Evolutionary conservation across 2,329 filamentous ascomycete genomes (phyloP).

Genomic region (Neonectria hederae): DNA sequence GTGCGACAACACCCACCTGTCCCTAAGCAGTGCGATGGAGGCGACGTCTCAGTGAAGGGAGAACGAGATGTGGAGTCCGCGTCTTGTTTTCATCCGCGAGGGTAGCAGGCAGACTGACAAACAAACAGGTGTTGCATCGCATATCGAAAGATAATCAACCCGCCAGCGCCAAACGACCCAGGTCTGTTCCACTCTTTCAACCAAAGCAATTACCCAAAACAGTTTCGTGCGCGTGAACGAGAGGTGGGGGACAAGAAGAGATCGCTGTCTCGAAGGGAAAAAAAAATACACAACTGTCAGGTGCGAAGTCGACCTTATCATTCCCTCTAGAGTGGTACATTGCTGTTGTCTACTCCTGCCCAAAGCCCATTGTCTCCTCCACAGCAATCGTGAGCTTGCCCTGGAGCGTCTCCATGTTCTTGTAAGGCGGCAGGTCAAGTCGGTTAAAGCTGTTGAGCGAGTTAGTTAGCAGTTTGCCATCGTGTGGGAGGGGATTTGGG

Average conservation of each 20-base stretch:
- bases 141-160: conserved; percentile 40
- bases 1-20: conserved; percentile 8
- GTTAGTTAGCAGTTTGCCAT: conserved; percentile 35
- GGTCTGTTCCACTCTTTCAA: conserved; percentile 44
- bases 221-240: conserved; percentile 32
- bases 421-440: conserved; percentile 93
- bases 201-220: conserved; percentile 47
- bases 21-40: not conserved
- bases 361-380: conserved; percentile 98
- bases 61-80: conserved; percentile 21
- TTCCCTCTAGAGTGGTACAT: conserved; percentile 30
- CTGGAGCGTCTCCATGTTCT: conserved; percentile 84
- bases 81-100: conserved; percentile 25
- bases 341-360: conserved; percentile 78
- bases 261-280: conserved; percentile 27
- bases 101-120: conserved; percentile 22
- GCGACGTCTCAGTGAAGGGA: conserved; percentile 1
- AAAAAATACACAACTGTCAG: conserved; percentile 31
- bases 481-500: not conserved
- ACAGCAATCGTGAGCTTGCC: conserved; percentile 95
- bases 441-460: conserved; percentile 82
- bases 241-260: conserved; percentile 31
- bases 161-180: conserved; percentile 47
- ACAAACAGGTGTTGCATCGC: conserved; percentile 37
- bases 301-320: conserved; percentile 24